Evolutionary conservation across 2,329 filamentous ascomycete genomes (phyloP).

Genomic region (Fusarium sp.): DNA sequence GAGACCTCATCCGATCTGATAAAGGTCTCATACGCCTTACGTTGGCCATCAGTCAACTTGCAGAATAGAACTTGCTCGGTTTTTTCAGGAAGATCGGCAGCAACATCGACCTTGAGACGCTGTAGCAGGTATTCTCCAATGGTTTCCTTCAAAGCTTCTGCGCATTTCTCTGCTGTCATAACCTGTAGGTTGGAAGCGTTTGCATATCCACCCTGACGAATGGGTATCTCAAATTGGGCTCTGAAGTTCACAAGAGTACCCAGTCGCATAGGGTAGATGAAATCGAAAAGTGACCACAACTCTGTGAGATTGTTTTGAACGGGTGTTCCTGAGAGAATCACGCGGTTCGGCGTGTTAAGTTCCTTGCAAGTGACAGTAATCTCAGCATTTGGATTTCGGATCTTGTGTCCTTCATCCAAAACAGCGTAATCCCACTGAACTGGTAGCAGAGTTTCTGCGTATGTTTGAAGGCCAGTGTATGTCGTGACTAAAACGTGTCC

Average conservation of each 20-base stretch:
- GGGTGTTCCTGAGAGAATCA: constrained; percentile 95
- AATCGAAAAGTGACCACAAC: constrained; percentile 97
- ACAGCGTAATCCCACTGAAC: constrained; percentile 94
- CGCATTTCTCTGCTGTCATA: constrained; percentile 93
- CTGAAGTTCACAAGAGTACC: constrained; percentile 93
- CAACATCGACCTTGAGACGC: constrained; percentile 92
- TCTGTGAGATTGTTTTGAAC: constrained; percentile 98
- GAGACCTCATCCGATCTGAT: constrained; percentile 86
- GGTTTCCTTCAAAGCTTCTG: constrained; percentile 91
- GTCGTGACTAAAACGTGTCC: constrained; percentile 96
- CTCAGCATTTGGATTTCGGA: constrained; percentile 93
- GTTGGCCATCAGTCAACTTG: constrained; percentile 83
- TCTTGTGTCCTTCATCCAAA: constrained; percentile 97
- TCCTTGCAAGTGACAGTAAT: constrained; percentile 98
- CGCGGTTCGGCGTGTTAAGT: constrained; percentile 86
- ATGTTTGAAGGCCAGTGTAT: constrained; percentile 95
- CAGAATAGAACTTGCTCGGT: constrained; percentile 97
- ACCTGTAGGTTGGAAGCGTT: constrained; percentile 95
- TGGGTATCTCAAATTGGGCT: constrained; percentile 92
- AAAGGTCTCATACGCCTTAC: constrained; percentile 84
- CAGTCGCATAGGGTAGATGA: constrained; percentile 95
- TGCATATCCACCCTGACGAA: constrained; percentile 92
- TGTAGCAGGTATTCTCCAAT: constrained; percentile 95
- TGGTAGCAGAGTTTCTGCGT: constrained; percentile 83
- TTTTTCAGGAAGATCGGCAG: constrained; percentile 93